Conservation (phyloP, 129 eudicot species). For the Logfia minima region DNA sequence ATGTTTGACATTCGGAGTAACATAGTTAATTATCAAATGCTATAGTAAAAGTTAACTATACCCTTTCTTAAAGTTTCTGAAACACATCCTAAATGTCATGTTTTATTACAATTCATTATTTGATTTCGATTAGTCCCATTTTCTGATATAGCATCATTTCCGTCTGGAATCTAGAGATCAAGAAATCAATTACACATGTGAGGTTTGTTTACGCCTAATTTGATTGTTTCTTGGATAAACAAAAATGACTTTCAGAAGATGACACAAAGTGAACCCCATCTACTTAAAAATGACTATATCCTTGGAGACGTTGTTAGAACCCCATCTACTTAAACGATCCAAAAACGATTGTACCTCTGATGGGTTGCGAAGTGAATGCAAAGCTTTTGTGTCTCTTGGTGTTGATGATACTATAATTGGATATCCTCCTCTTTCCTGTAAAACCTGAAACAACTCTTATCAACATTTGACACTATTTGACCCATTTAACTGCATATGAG, state of each 20-base stretch:
- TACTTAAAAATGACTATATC: too few species aligned
- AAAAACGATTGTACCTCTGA: conserved; percentile 47
- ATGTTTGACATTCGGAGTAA: not conserved
- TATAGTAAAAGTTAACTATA: not conserved
- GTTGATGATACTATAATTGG: conserved; percentile 46
- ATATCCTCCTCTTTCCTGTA: conserved; percentile 45
- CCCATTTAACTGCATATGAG: not conserved
- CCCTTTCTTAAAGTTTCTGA: not conserved
- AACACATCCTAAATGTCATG: not conserved
- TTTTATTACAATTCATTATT: too few species aligned
- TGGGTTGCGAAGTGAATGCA: conserved; percentile 49
- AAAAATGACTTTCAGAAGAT: not conserved
- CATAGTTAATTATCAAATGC: not conserved
- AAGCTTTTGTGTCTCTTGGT: conserved; percentile 54
- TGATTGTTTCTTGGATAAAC: not conserved
- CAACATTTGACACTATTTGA: conserved; percentile 1
- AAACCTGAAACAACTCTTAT: conserved; percentile 26
- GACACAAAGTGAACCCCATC: not conserved
- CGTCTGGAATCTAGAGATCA: not conserved
- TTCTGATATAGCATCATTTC: not conserved
- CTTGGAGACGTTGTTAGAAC: not conserved
- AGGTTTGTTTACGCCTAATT: not conserved
- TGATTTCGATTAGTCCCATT: not conserved
- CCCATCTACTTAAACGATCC: conserved; percentile 42
- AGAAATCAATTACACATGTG: not conserved